These are phyloP conservation scores for Trichoderma orchidacearum DNA, from an alignment of 495 filamentous ascomycete genomes.

Conservation along the genomic window DNA sequence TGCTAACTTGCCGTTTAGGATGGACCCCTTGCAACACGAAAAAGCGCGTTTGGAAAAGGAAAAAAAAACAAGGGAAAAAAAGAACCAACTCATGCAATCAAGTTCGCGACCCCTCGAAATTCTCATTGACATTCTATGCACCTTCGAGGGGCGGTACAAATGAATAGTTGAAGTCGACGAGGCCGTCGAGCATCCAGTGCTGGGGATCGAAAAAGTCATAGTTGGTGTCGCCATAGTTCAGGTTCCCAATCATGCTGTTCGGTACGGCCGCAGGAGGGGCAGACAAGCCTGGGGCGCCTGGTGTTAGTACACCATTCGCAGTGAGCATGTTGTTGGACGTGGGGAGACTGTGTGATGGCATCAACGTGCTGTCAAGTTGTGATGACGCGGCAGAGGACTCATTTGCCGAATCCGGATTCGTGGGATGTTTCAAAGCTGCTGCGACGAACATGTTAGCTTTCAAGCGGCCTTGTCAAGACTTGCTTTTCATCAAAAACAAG, in stretches of 20 bases:
- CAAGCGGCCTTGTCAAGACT: conserved; percentile 9
- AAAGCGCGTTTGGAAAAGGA: not conserved
- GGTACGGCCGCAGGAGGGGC: conserved; percentile 26
- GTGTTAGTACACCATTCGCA: conserved; percentile 33
- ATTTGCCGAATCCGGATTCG: conserved; percentile 66
- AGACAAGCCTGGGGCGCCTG: conserved; percentile 27
- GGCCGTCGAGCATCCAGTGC: conserved; percentile 79
- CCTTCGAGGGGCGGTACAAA: conserved; percentile 34
- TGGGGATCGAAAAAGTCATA: conserved; percentile 83
- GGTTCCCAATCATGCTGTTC: conserved; percentile 21
- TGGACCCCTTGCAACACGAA: not conserved
- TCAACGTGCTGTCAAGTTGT: conserved; percentile 38
- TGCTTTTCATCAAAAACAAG: not conserved
- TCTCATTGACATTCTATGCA: conserved; percentile 14
- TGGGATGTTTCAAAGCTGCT: conserved; percentile 69
- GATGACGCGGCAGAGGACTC: conserved; percentile 59
- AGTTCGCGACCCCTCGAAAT: not conserved
- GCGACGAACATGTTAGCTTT: conserved; percentile 20
- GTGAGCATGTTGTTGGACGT: conserved; percentile 14
- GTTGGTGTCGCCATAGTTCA: conserved; percentile 48
- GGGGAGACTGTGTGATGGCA: conserved; percentile 23
- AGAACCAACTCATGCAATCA: not conserved
- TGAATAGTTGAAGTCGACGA: conserved; percentile 66
- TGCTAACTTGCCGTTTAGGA: not conserved
- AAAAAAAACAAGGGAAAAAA: not conserved